Evolutionary conservation across 805 yeast genomes (phyloP), one percentile per base, ranked within the genome.

Genomic region (Saccharomyces jurei): DNA sequence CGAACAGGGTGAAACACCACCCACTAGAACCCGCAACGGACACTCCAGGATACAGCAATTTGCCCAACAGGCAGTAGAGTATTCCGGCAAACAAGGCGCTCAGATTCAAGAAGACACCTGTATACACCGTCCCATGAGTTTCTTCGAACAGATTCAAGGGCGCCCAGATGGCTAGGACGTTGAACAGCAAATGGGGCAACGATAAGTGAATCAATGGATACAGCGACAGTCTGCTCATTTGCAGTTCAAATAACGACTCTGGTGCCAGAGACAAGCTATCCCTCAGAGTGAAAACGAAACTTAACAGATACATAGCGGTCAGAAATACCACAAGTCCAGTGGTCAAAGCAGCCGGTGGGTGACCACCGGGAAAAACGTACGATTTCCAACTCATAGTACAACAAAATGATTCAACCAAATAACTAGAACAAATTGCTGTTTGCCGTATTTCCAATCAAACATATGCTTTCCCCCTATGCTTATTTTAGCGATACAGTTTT

Each of bases 41-140:
- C 0, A 78, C 71, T 2, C 74, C 63, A 10, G 87, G 86, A 56
- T 74, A 82, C 14, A 86, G 71, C 0, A 71, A 46, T 3, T 63
- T 58, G 1, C 75, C 74, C 4, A 81, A 64, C 6, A 80, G 27
- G 60, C 86, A 78, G 69, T 79, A 85, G 48, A 81, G 78, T 44
- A 88, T 63, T 3, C 86, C 96, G 1, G 92, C 78, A 3, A 81
- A 68, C 1, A 85, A 82, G 1, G 96, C 87, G 50, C 86, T 69
- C 27, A 87, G 64, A 66, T 89, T 89, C 54, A 90, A 73, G 14
- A 89, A 83, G 49, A 90, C 75, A 3, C 95, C 96, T 3, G 96
- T 86, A 68, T 88, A 81, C 2, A 89, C 86, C 0, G 97, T 89
- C 5, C 97, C 97, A 63, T 88, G 85, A 25, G 71, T 66, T 54